These are phyloP conservation scores for Boletellus ananas DNA, from an alignment of 768 basidiomycete genomes.

Conservation along the genomic window DNA sequence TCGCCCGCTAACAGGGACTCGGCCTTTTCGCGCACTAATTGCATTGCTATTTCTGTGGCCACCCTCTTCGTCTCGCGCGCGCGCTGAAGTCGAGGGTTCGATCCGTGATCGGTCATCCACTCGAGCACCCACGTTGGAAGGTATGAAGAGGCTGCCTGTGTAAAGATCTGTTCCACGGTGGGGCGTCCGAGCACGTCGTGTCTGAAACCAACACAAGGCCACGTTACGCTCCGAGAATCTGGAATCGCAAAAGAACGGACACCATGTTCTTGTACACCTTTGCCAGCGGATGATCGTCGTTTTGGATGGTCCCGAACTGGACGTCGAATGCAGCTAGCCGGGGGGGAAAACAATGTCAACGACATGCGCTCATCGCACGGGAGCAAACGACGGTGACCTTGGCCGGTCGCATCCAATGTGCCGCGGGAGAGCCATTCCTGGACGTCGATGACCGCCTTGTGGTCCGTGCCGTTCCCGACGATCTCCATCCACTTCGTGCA, in stretches of 20 bases:
- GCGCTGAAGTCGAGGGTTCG: slow-evolving; percentile 16
- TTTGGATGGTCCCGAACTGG: not conserved
- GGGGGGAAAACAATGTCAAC: not conserved
- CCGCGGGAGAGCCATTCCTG: slow-evolving; percentile 36
- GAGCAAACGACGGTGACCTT: not conserved
- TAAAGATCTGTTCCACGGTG: slow-evolving; percentile 12
- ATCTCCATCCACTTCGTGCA: slow-evolving; percentile 21
- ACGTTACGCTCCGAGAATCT: not conserved
- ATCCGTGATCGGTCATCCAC: slow-evolving; percentile 29
- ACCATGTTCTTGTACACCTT: slow-evolving; percentile 8
- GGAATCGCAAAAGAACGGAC: slow-evolving; percentile 3
- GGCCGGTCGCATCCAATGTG: slow-evolving; percentile 35
- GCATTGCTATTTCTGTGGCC: slow-evolving; percentile 9
- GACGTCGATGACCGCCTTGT: slow-evolving; percentile 22
- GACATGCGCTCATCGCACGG: not conserved
- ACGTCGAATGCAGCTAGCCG: slow-evolving; percentile 43
- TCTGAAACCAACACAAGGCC: slow-evolving; percentile 18
- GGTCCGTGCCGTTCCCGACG: slow-evolving; percentile 2
- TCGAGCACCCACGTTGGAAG: slow-evolving; percentile 23
- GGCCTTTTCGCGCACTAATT: slow-evolving; percentile 17
- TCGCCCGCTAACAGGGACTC: slow-evolving; percentile 10
- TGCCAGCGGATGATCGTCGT: slow-evolving; percentile 9
- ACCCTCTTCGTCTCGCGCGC: slow-evolving; percentile 8
- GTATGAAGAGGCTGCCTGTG: slow-evolving; percentile 10
- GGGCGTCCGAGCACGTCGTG: slow-evolving; percentile 15